Evolutionary conservation across 1,139 yeast genomes (phyloP).

Genomic region (Debaryomycetaceae sp.): DNA sequence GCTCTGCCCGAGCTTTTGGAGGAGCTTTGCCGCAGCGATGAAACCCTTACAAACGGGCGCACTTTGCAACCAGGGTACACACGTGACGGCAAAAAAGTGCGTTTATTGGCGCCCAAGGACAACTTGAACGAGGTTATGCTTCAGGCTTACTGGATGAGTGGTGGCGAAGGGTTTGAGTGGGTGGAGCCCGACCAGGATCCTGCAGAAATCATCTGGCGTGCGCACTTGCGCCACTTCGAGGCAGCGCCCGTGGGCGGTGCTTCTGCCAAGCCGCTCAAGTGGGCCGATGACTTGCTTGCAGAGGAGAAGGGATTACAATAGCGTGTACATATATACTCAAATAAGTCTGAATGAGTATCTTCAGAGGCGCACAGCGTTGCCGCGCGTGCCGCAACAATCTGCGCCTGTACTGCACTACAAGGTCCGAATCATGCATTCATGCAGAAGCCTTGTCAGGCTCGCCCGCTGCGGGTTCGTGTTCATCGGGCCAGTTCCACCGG

Average conservation of each 20-base stretch:
- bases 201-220: slow-evolving; percentile 57
- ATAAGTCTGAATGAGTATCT: no score
- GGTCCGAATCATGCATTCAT: no score
- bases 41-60: slow-evolving; percentile 20
- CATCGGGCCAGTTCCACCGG: slow-evolving; percentile 20
- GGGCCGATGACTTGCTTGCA: slow-evolving; percentile 34
- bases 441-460: no score
- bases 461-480: no score
- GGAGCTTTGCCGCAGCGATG: slow-evolving; percentile 35
- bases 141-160: slow-evolving; percentile 74
- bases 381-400: no score
- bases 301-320: slow-evolving; percentile 10
- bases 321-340: neutral
- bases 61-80: slow-evolving; percentile 31
- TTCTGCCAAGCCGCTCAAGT: slow-evolving; percentile 21
- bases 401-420: no score
- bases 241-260: slow-evolving; percentile 17
- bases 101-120: slow-evolving; percentile 38
- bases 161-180: slow-evolving; percentile 77
- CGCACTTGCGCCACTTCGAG: slow-evolving; percentile 25
- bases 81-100: slow-evolving; percentile 36
- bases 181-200: slow-evolving; percentile 81
- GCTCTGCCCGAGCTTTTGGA: slow-evolving; percentile 30
- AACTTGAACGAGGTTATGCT: slow-evolving; percentile 51
- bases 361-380: no score